Evolutionary conservation across 106 monocot species (phyloP), one percentile per base, ranked within the genome.

Genomic region (Narthecium ossifragum): DNA sequence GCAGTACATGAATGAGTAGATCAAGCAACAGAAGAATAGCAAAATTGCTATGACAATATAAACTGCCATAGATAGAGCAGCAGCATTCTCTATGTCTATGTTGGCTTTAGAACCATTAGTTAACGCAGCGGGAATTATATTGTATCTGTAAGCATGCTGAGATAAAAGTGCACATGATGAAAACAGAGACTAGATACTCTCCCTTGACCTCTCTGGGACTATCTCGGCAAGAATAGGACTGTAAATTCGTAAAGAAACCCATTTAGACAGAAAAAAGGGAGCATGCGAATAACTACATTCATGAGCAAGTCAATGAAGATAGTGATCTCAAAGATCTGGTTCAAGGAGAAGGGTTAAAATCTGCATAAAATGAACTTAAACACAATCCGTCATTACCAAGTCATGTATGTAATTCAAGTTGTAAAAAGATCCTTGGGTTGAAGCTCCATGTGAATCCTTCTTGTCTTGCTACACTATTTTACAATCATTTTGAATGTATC

Each of bases 221-320:
- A 93, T 93, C 67, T 93, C 93, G 31, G 93, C 93, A 85, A 93
- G 89, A 59, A 93, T 93, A 31, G 89, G 93, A 49, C 93, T 93
- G 78, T 72, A 65, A n/a, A n/a, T 34, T 12, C 39, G 69, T 7
- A 32, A 15, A 64, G 27, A 66, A 23, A 14, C 24, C 7, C 31
- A 31, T 29, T 50, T 50, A 55, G 13, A 53, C 22, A 38, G 11
- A n/a, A 54, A 37, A 26, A 40, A 56, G 20, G 48, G 9, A 17
- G 15, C 26, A 1, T 15, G 30, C 30, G 18, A 4, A n/a, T 31
- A 5, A 37, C 5, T 5, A 37, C 11, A 37, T 11, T 6, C 11
- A 6, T 6, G 36, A 6, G 36, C 11, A 37, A 6, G 5, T 37
- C 7, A 6, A 6, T 37, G 11, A 37, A 37, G 7, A n/a, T n/a